A percentile compares a stretch with the other conserved stretches of the same genome.
phyloP scores from a whole-genome alignment of 495 filamentous ascomycete genomes.

The Cetradonia linearis region DNA sequence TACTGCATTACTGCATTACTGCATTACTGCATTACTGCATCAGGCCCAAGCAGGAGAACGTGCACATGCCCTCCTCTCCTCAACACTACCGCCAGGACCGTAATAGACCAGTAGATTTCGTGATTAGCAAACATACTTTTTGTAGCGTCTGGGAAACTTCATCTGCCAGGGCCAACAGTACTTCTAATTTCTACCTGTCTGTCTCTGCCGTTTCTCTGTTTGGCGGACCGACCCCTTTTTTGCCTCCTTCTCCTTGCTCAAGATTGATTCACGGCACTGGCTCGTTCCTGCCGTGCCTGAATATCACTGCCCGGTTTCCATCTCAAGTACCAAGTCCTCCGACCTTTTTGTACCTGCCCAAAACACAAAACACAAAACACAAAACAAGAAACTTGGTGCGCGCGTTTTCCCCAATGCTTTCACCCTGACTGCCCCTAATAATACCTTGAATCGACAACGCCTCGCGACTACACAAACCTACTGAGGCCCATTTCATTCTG shows the following conservation, averaged over 20 bases:
- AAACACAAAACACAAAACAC: too few relatives aligned
- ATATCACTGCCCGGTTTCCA: not conserved
- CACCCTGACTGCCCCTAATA: not conserved
- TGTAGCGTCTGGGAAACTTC: not conserved
- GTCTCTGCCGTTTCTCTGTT: not conserved
- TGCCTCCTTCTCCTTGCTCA: not conserved
- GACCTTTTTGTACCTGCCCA: not conserved
- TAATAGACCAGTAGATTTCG: not conserved
- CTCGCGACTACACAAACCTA: too few relatives aligned
- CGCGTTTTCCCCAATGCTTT: not conserved
- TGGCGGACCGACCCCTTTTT: not conserved
- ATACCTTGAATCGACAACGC: not conserved
- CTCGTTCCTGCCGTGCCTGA: slow-evolving; percentile 4
- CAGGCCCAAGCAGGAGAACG: slow-evolving; percentile 1
- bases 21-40: slow-evolving; percentile 2
- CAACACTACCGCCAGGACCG: not conserved
- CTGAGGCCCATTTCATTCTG: not conserved
- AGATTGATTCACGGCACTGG: not conserved
- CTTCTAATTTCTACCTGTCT: too few relatives aligned
- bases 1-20: too few relatives aligned
- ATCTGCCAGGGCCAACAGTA: not conserved
- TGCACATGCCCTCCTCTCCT: not conserved
- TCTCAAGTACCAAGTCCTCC: not conserved
- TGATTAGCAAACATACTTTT: not conserved
- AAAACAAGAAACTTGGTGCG: not conserved